Evolutionary conservation across 169 alveolate genomes (phyloP).

Genomic region (Plasmodium relictum): DNA sequence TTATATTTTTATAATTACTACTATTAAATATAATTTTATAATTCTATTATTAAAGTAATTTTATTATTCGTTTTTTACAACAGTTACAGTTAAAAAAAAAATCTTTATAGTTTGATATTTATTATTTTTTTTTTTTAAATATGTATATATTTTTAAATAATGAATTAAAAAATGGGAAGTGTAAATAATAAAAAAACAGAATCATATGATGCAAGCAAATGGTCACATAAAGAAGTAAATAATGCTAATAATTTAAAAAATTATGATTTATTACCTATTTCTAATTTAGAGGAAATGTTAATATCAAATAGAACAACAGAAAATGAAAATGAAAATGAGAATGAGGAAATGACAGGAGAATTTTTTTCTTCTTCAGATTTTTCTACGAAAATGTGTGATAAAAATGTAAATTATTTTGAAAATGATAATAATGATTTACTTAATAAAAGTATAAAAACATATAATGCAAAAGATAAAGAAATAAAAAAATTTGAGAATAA

Average conservation of each 20-base stretch:
- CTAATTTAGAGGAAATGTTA: conserved; percentile 9
- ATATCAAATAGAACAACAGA: conserved; percentile 49
- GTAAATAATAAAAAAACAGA: not conserved
- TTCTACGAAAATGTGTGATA: not conserved
- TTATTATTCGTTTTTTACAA: too few species aligned
- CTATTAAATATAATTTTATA: too few species aligned
- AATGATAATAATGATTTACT: too few species aligned
- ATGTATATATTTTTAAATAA: too few species aligned
- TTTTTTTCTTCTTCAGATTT: not conserved
- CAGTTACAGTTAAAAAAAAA: too few species aligned
- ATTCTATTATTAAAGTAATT: too few species aligned
- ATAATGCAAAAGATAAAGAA: not conserved
- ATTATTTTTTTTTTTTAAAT: too few species aligned
- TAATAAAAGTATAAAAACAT: too few species aligned
- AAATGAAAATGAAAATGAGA: conserved; percentile 24
- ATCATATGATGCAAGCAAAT: conserved; percentile 1
- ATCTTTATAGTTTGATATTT: too few species aligned
- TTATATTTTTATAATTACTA: too few species aligned
- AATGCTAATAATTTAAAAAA: not conserved
- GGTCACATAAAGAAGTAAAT: conserved; percentile 2
- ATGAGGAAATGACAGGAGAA: conserved; percentile 4
- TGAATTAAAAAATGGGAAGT: conserved; percentile 4
- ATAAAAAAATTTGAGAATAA: not conserved
- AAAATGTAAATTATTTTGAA: not conserved
- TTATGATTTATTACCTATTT: not conserved